Evolutionary conservation across 208 protist species (phyloP), one percentile per base, ranked within the genome.

Genomic region (Vickermania ingenoplastis): DNA sequence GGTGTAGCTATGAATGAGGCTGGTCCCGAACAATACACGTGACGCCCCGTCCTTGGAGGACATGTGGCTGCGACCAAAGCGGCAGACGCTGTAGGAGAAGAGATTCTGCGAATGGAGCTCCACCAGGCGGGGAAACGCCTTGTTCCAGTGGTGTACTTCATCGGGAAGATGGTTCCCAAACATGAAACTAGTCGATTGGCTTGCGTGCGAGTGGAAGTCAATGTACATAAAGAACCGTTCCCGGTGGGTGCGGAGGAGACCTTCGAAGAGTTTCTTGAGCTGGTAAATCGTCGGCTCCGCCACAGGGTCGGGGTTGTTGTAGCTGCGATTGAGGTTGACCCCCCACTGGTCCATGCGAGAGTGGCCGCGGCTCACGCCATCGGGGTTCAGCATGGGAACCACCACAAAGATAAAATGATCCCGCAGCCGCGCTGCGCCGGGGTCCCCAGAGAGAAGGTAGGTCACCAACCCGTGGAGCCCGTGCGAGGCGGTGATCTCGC

Each of bases 301-400:
- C 31, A 60, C 53, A 31, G 79, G 65, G 65, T 88, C 75, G 0
- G 91, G 90, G 55, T 82, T 60, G 60, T 87, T 85, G 75, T 97
- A 98, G 79, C 79, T 94, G 5, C 95, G 86, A 68, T 98, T 98
- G 31, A 98, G 72, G 71, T 98, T 97, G 71, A 83, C 74, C 17
- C 92, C 94, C 50, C 71, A 85, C 55, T 89, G 81, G 58, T 97
- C 95, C 5, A 92, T 69, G 14, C 94, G 84, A 24, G 86, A 94
- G 78, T 96, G 82, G n/a, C 95, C 95, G n/a, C 86, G 77, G 21
- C 75, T 76, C 41, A 97, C 89, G 31, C 95, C 92, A 60, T 98
- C 95, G 0, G 93, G 93, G 71, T 98, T 98, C 41, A 97, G 60
- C 84, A 92, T 93, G 17, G 87, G 90, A n/a, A 96, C 77, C 67